These are phyloP conservation scores for Zalaria obscura DNA, from an alignment of 2,329 filamentous ascomycete species.

Conservation along the genomic window DNA sequence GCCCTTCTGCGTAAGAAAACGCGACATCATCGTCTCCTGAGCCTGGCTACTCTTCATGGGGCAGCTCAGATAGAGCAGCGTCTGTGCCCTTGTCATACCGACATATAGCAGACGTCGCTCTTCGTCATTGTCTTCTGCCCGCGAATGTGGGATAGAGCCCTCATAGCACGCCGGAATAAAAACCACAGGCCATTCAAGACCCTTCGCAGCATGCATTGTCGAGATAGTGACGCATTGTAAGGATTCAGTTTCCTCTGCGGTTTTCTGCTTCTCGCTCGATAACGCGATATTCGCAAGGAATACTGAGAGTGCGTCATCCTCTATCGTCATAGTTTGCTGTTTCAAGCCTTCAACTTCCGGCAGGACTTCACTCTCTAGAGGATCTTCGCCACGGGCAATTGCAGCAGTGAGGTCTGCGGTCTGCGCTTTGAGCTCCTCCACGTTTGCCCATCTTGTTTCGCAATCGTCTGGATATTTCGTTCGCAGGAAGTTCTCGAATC, in stretches of 20 bases:
- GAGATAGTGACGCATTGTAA: slow-evolving; percentile 59
- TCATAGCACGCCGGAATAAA: slow-evolving; percentile 85
- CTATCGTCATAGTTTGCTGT: slow-evolving; percentile 37
- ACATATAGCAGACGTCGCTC: slow-evolving; percentile 85
- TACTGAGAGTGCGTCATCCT: slow-evolving; percentile 53
- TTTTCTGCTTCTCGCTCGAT: slow-evolving; percentile 60
- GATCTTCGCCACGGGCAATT: slow-evolving; percentile 22
- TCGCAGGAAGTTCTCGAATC: slow-evolving; percentile 61
- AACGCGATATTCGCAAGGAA: slow-evolving; percentile 86
- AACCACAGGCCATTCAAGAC: slow-evolving; percentile 89
- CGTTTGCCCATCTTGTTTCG: slow-evolving; percentile 72
- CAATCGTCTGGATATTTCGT: slow-evolving; percentile 58
- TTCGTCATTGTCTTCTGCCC: slow-evolving; percentile 74
- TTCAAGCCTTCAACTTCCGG: slow-evolving; percentile 57
- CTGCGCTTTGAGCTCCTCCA: slow-evolving; percentile 74
- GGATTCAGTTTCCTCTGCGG: slow-evolving; percentile 41
- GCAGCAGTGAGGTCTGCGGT: slow-evolving; percentile 53
- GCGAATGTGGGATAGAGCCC: slow-evolving; percentile 78
- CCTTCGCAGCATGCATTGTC: slow-evolving; percentile 92
- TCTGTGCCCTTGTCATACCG: slow-evolving; percentile 88
- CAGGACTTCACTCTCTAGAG: slow-evolving; percentile 35
- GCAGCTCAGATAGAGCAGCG: slow-evolving; percentile 71
- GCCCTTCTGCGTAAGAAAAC: slow-evolving; percentile 49
- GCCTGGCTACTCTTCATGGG: slow-evolving; percentile 52
- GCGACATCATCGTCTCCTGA: slow-evolving; percentile 52